Base-by-base conservation (phyloP, 371 early-diverging fungal genomes). In the Modicella reniformis region DNA sequence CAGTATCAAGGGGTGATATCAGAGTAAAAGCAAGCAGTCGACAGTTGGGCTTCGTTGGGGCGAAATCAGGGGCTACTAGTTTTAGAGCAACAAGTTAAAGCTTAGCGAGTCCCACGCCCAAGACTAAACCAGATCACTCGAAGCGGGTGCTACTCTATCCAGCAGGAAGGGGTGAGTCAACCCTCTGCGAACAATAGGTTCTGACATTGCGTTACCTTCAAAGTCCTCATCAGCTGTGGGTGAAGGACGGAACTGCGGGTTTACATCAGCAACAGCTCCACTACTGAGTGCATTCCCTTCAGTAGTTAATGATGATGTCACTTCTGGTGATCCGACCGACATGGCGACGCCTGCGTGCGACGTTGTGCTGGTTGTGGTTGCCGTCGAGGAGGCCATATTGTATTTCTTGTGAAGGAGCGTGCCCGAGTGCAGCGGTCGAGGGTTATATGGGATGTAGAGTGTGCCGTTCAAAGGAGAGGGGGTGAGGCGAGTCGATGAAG, bases 191-290 rank as follows among this genome's bases (percentile, higher is more conserved):
- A 41, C 28, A 29, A 29, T 49, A 34, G 17, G 28, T 19, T 48
- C 9, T 51, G 1, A 44, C 19, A 10, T 21, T 13, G 30, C 19
- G 28, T 50, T 72, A 79, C 79, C 79, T 62, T 37, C 64, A 56
- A 71, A 53, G 50, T 72, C 73, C 53, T 70, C 79, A n/a, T 72
- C 70, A 12, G 58, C 52, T 28, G 41, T 62, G 2, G 79, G 79
- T 6, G 70, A 50, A 6, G 79, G 79, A 21, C 79, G 65, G 34
- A 79, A 79, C 34, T 65, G 66, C 23, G 79, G 79, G 37, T 72
- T 72, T 28, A 69, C 70, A 33, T 79, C 76, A 55, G 56, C 56
- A 2, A 13, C 3, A n/a, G 29, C 12, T n/a, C n/a, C n/a, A n/a
- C n/a, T n/a, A n/a, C n/a, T n/a, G n/a, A n/a, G n/a, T 54, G 54